phyloP scores from a whole-genome alignment of 495 filamentous ascomycete genomes.

The Evansstolkia leycettana region DNA sequence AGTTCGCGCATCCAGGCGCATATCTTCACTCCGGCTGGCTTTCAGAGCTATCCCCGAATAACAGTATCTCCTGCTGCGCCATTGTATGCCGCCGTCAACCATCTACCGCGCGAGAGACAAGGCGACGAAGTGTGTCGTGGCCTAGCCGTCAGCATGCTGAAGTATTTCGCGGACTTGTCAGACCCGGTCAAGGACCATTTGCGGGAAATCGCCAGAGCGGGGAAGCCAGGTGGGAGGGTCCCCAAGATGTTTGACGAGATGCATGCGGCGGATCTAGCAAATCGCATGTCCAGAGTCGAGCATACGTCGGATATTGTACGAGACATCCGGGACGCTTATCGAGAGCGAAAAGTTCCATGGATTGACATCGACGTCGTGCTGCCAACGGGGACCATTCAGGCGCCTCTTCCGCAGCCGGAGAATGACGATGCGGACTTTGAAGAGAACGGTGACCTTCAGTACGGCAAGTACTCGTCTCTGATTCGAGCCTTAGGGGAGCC shows the following conservation, averaged over 20 bases:
- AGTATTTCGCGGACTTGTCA: conserved; percentile 83
- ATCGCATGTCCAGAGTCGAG: conserved; percentile 66
- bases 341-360: conserved; percentile 66
- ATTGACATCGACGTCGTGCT: conserved; percentile 82
- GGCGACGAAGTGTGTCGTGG: conserved; percentile 83
- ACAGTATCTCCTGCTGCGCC: conserved; percentile 89
- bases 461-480: conserved; percentile 59
- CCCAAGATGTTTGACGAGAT: conserved; percentile 73
- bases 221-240: conserved; percentile 23
- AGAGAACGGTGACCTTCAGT: conserved; percentile 49
- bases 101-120: conserved; percentile 87
- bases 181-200: conserved; percentile 54
- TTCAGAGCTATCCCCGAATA: conserved; percentile 77
- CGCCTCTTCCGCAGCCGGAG: conserved; percentile 17
- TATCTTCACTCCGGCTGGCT: conserved; percentile 77
- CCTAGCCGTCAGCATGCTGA: conserved; percentile 80
- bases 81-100: conserved; percentile 82
- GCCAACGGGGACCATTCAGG: conserved; percentile 59
- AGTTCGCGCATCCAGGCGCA: conserved; percentile 88
- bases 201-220: conserved; percentile 20
- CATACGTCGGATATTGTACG: conserved; percentile 58
- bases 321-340: conserved; percentile 58
- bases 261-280: conserved; percentile 84
- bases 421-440: conserved; percentile 38
- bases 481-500: conserved; percentile 69